Percentiles rank a stretch among this genome's conserved stretches.
Conservation (phyloP, 495 filamentous ascomycete species). For the Astrothelium subdiscretum region DNA sequence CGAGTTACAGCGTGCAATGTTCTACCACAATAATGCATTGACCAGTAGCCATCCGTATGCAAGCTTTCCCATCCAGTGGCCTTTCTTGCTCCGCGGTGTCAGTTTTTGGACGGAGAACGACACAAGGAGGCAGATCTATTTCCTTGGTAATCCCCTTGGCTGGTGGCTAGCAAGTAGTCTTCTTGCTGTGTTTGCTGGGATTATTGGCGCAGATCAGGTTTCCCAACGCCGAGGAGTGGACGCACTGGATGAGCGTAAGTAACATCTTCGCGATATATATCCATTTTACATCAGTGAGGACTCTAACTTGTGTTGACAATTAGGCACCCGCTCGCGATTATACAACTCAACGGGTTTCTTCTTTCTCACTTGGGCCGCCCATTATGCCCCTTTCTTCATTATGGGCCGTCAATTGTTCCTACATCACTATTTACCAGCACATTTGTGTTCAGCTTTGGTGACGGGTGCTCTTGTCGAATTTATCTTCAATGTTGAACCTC, state of each 20-base stretch:
- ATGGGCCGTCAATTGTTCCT: slow-evolving; percentile 68
- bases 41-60: slow-evolving; percentile 95
- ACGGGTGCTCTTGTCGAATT: slow-evolving; percentile 96
- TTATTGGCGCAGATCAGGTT: slow-evolving; percentile 85
- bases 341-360: slow-evolving; percentile 99
- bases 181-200: slow-evolving; percentile 85
- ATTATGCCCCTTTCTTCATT: slow-evolving; percentile 64
- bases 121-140: slow-evolving; percentile 94
- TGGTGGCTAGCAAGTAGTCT: slow-evolving; percentile 95
- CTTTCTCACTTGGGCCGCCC: slow-evolving; percentile 75
- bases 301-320: background rate
- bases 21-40: slow-evolving; percentile 96
- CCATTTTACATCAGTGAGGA: background rate
- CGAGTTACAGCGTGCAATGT: slow-evolving; percentile 95
- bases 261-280: background rate
- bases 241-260: slow-evolving; percentile 86
- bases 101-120: slow-evolving; percentile 99
- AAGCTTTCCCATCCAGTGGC: slow-evolving; percentile 92
- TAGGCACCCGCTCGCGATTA: slow-evolving; percentile 79
- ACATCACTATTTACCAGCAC: slow-evolving; percentile 73
- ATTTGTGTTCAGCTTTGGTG: slow-evolving; percentile 84
- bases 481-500: slow-evolving; percentile 80
- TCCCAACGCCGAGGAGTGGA: slow-evolving; percentile 86
- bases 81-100: slow-evolving; percentile 89
- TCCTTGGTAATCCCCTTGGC: slow-evolving; percentile 90